These are phyloP conservation scores for Periconia macrospinosa DNA, from an alignment of 2,329 filamentous ascomycete species.

Conservation along the genomic window DNA sequence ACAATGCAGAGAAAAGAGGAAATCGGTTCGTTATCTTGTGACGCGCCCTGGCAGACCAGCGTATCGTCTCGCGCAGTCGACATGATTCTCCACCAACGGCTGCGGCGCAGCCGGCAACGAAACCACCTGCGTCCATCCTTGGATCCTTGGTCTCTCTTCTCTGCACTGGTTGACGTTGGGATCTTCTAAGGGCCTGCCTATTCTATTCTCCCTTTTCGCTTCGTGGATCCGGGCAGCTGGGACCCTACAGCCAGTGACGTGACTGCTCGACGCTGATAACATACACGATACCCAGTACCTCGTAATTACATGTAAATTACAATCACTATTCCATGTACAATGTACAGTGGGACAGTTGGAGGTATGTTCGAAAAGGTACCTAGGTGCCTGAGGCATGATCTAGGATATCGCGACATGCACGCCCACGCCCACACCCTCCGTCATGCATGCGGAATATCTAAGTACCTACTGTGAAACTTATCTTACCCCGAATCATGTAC, in stretches of 20 bases:
- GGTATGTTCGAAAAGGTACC: too few species aligned
- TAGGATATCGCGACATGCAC: not conserved
- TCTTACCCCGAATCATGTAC: too few species aligned
- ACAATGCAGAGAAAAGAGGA: not conserved
- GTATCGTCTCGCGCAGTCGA: not conserved
- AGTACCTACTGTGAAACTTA: too few species aligned
- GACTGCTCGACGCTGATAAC: constrained; percentile 13
- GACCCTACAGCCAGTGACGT: constrained; percentile 19
- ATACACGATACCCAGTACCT: constrained; percentile 6
- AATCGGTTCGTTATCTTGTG: not conserved
- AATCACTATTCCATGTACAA: too few species aligned
- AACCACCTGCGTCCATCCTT: not conserved
- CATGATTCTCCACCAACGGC: not conserved
- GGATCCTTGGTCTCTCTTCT: too few species aligned
- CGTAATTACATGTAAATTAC: too few species aligned
- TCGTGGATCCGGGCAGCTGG: constrained; percentile 27
- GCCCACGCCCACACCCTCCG: too few species aligned
- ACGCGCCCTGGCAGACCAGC: not conserved
- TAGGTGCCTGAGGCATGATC: not conserved
- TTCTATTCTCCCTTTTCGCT: too few species aligned
- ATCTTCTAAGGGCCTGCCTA: too few species aligned
- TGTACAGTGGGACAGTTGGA: too few species aligned
- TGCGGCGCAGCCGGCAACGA: constrained; percentile 2
- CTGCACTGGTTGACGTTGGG: too few species aligned
- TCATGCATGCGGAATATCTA: not conserved